These are phyloP conservation scores for Pelargonium citronellum DNA, from an alignment of 441 rosid genomes.

Conservation along the genomic window DNA sequence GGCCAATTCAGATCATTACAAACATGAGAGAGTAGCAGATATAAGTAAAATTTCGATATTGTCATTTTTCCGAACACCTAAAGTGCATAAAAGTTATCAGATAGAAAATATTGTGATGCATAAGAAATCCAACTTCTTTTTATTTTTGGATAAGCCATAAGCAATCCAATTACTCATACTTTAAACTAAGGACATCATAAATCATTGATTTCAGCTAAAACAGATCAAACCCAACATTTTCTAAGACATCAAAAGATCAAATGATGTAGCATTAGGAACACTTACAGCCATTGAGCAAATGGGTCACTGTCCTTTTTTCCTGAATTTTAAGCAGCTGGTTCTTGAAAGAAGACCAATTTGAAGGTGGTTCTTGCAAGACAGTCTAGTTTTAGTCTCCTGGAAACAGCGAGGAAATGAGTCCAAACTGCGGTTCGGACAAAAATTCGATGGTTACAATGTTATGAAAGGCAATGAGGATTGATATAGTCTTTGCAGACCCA, in stretches of 20 bases:
- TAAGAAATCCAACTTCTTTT: no score
- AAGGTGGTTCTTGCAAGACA: not conserved
- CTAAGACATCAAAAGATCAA: not conserved
- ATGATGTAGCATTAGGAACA: not conserved
- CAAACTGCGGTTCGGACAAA: constrained; percentile 2
- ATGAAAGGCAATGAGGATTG: no score
- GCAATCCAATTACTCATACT: not conserved
- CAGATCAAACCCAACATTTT: not conserved
- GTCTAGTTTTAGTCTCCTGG: not conserved
- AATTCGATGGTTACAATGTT: constrained; percentile 22
- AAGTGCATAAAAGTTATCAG: not conserved
- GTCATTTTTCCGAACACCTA: no score
- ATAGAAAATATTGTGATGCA: no score
- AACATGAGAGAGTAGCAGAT: not conserved
- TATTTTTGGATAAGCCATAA: no score
- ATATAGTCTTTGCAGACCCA: no score
- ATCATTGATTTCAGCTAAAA: not conserved
- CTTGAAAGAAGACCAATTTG: not conserved
- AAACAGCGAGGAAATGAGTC: not conserved
- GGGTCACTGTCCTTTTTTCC: no score
- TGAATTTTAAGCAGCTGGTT: not conserved
- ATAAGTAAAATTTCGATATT: no score
- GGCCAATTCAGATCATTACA: not conserved
- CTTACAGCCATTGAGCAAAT: constrained; percentile 28
- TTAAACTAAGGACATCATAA: no score